Evolutionary conservation across 1,139 yeast genomes (phyloP), one percentile per base, ranked within the genome.

Genomic region (Zygoascus meyerae): DNA sequence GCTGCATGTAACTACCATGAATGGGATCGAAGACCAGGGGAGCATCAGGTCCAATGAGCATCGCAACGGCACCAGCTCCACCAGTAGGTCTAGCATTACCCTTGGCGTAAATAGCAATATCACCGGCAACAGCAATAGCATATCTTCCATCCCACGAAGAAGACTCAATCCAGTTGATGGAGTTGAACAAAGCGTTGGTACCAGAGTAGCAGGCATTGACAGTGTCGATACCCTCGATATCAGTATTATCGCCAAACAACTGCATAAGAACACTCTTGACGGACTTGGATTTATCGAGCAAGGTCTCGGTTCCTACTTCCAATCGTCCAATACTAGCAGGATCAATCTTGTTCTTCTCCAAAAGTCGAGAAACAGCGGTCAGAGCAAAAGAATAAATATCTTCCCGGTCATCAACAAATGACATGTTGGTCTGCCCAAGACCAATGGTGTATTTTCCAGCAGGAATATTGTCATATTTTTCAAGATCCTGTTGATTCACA

Each of bases 41-140:
- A 39, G 98, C 97, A 64, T 94, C 95, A 48, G 97, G 96, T 46
- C 99, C 99, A 63, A 94, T 85, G 67, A 86, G 80, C 65, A 94
- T 63, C 44, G 99, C 99, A 51, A 92, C 95, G 47, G 95, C 79
- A 63, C 99, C 99, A 51, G 95, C 97, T 71, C 99, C 99, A 67
- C 99, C 99, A 50, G 98, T 92, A 62, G 99, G 98, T 75, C 99
- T 83, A 48, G 99, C 99, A 44, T 95, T 84, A 66, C 98, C 98
- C 72, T 90, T 79, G 60, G 92, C 89, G 71, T 94, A 94, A 60
- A 94, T 84, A 64, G 98, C 98, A 67, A 94, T 92, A 69, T 94
- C 99, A 68, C 97, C 97, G 64, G 94, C 83, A 36, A 90, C 96
- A 49, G 90, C 99, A 61, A 92, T 80, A 51, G 98, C 98, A 63